Evolutionary conservation across 495 filamentous ascomycete species (phyloP), one percentile per base, ranked within the genome.

Genomic region (Tuber umbilicatum): DNA sequence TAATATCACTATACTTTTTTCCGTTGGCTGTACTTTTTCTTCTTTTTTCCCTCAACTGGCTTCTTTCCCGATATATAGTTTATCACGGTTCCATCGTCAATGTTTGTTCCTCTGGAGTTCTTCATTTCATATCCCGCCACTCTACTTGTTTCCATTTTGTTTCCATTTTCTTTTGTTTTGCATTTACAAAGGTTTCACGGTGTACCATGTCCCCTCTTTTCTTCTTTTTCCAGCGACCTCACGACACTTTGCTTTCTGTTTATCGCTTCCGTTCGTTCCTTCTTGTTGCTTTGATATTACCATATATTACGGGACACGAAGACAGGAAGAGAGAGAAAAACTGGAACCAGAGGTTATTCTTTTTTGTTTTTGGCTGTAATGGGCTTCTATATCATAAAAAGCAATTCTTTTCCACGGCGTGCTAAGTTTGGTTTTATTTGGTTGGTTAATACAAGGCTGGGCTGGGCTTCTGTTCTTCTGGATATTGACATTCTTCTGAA

Each of bases 271-370:
- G 43, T 19, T 43, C 69, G 43, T 19, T 40, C 41, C 23, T 70
- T 42, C 69, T 42, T 43, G 35, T 70, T 70, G 10, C 69, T 39
- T 70, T 23, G 68, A 38, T 38, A 41, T 23, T 38, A 41, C 40
- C n/a, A 38, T 64, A 64, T 19, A 27, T 64, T 64, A 64, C 27
- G 55, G 70, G 69, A 74, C 71, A 74, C 64, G 21, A 39, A 27
- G n/a, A 73, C 38, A 73, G 68, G 69, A 68, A 73, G 40, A 75
- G 31, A 68, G 70, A 35, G n/a, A 43, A 40, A 35, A 73, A 71
- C 10, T 31, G 38, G 74, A 31, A 75, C n/a, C 37, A 60, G 27
- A 27, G 73, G 72, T 73, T 68, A 27, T 55, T 69, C 40, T 45
- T 42, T 73, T 70, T 47, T 39, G 31, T 17, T 39, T 70, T 69